Conservation (phyloP, 306 rosid species). For the Quercus rubra region DNA sequence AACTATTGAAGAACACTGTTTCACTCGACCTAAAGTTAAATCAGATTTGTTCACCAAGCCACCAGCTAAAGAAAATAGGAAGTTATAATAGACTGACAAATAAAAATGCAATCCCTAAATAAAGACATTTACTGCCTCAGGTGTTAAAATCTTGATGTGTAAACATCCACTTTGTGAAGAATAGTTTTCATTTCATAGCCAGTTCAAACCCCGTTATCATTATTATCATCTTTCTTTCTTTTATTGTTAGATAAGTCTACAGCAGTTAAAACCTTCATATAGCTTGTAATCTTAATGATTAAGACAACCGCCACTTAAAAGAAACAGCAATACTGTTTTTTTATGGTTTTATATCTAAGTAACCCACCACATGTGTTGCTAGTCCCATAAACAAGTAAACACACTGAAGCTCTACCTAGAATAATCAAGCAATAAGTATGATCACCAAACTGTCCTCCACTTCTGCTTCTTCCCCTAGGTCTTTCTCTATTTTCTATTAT, state of each 20-base stretch:
- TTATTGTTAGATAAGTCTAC: not conserved
- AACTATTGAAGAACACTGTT: not conserved
- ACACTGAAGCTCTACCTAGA: not conserved
- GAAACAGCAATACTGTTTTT: not conserved
- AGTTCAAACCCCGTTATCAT: not conserved
- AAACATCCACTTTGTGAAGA: not conserved
- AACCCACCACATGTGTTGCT: not conserved
- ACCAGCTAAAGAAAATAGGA: not conserved
- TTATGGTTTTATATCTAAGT: not conserved
- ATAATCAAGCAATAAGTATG: not conserved
- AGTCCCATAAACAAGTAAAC: not conserved
- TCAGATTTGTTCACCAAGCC: not conserved
- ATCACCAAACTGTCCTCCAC: not conserved
- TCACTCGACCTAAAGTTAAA: not conserved
- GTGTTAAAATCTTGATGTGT: not conserved
- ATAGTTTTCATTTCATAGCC: not conserved
- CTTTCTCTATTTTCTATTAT: not conserved
- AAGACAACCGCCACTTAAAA: not conserved
- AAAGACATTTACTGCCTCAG: not conserved
- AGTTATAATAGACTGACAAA: not conserved
- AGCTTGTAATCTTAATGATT: not conserved
- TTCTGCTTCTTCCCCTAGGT: not conserved
- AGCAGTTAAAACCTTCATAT: not conserved
- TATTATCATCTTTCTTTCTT: no score
- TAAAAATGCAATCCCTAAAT: not conserved